These are phyloP conservation scores for Colletotrichum lindemuthianum DNA, from an alignment of 2,329 filamentous ascomycete genomes.

Conservation along the genomic window DNA sequence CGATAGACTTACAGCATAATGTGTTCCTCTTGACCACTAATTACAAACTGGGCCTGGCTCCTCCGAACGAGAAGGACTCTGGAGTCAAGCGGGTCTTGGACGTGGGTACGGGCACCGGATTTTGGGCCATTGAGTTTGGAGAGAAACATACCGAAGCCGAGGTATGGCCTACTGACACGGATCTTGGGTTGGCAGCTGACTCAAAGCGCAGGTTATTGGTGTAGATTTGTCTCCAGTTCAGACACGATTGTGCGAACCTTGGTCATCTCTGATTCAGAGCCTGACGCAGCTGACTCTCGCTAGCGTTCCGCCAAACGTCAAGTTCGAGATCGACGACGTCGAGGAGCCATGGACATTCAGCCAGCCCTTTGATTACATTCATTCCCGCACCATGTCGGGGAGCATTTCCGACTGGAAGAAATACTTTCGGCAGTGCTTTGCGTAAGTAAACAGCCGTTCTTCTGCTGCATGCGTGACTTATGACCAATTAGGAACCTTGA, in stretches of 20 bases:
- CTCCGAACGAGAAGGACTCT: constrained; percentile 37
- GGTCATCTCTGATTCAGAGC: neutral
- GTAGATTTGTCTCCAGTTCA: constrained; percentile 55
- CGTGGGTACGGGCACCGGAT: constrained; percentile 58
- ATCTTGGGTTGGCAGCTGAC: no score
- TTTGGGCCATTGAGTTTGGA: constrained; percentile 57
- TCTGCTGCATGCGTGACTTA: no score
- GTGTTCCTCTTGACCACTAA: constrained; percentile 45
- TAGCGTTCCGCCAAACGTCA: constrained; percentile 53
- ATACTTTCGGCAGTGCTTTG: constrained; percentile 24
- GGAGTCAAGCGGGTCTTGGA: constrained; percentile 50
- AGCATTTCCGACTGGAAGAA: neutral
- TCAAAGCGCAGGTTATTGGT: constrained; percentile 44
- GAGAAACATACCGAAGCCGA: constrained; percentile 46
- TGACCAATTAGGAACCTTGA: constrained; percentile 41
- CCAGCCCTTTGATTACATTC: constrained; percentile 44
- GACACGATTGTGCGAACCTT: constrained; percentile 42
- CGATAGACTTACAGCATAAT: constrained; percentile 48
- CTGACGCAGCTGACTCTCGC: neutral
- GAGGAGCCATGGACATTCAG: constrained; percentile 45
- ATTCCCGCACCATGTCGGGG: neutral
- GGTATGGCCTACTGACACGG: constrained; percentile 21
- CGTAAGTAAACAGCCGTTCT: no score
- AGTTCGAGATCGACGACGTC: constrained; percentile 52
- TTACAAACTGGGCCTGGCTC: constrained; percentile 42